A percentile compares a stretch with the other conserved stretches of the same genome.
Evolutionary conservation across 495 filamentous ascomycete species (phyloP).

Genomic region (Tetracladium marchalianum): DNA sequence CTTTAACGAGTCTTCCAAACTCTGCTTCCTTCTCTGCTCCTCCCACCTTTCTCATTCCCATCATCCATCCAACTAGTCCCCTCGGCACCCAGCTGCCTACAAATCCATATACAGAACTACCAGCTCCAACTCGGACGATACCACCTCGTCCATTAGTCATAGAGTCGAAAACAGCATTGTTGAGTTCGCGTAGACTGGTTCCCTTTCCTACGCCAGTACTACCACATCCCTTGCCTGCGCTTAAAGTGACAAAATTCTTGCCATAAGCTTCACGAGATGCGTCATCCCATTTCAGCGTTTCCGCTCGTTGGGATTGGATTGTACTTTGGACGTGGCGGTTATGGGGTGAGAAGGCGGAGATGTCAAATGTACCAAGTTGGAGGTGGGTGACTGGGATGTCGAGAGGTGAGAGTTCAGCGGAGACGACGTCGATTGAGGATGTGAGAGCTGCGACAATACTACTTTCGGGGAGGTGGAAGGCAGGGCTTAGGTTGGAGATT

Average conservation of each 20-base stretch:
- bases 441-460: slow-evolving; percentile 66
- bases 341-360: slow-evolving; percentile 30
- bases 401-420: slow-evolving; percentile 62
- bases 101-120: slow-evolving; percentile 71
- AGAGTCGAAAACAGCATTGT: slow-evolving; percentile 82
- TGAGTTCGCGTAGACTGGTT: slow-evolving; percentile 61
- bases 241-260: slow-evolving; percentile 44
- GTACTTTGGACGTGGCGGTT: slow-evolving; percentile 8
- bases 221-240: slow-evolving; percentile 31
- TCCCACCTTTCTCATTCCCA: slow-evolving; percentile 55
- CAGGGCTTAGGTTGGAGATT: slow-evolving; percentile 69
- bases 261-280: slow-evolving; percentile 41
- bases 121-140: slow-evolving; percentile 68
- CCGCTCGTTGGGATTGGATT: slow-evolving; percentile 27
- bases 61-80: slow-evolving; percentile 77
- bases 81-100: slow-evolving; percentile 78
- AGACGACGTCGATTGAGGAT: slow-evolving; percentile 66
- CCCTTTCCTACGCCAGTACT: slow-evolving; percentile 40
- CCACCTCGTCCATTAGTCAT: slow-evolving; percentile 40
- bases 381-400: slow-evolving; percentile 72
- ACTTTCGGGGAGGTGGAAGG: slow-evolving; percentile 78
- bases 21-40: slow-evolving; percentile 4
- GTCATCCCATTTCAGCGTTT: slow-evolving; percentile 57
- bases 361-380: slow-evolving; percentile 80
- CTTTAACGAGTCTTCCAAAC: slow-evolving; percentile 29